Percentiles rank a stretch among this genome's conserved stretches.
Conservation (phyloP, 495 filamentous ascomycete species). For the Glonium stellatum region DNA sequence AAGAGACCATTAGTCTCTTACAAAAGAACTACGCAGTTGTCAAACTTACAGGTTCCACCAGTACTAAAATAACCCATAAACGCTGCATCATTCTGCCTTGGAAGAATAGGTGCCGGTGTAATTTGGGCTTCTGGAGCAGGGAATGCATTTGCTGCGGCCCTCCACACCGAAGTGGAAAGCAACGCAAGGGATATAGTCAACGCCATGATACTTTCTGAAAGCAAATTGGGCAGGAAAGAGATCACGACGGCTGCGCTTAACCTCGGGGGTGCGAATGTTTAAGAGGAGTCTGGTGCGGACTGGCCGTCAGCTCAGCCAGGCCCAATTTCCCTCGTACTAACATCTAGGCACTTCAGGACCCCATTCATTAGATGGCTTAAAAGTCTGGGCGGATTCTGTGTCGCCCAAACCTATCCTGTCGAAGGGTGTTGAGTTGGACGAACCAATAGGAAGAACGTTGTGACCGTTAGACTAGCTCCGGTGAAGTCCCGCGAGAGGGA, state of each 20-base stretch:
- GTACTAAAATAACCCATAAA: slow-evolving; percentile 20
- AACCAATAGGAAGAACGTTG: no score
- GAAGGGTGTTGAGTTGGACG: no score
- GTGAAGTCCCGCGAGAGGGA: no score
- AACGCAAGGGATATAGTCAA: slow-evolving; percentile 9
- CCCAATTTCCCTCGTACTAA: no score
- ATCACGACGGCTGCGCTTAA: not conserved
- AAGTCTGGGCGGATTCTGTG: no score
- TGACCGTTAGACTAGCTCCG: no score
- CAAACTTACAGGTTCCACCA: slow-evolving; percentile 12
- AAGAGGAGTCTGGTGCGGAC: no score
- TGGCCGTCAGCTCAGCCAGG: no score
- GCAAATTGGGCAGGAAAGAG: not conserved
- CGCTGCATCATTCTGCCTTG: slow-evolving; percentile 8
- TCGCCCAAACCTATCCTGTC: no score
- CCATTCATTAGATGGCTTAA: no score
- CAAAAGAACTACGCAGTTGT: not conserved
- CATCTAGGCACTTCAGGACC: no score
- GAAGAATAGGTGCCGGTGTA: slow-evolving; percentile 13
- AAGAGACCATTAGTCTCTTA: not conserved
- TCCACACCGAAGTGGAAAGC: slow-evolving; percentile 13
- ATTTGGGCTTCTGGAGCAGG: slow-evolving; percentile 15
- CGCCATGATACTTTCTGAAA: not conserved
- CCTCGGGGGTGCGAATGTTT: no score
- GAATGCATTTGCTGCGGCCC: slow-evolving; percentile 5